Evolutionary conservation across 805 yeast species (phyloP).

Genomic region (Nakazawaea populi): DNA sequence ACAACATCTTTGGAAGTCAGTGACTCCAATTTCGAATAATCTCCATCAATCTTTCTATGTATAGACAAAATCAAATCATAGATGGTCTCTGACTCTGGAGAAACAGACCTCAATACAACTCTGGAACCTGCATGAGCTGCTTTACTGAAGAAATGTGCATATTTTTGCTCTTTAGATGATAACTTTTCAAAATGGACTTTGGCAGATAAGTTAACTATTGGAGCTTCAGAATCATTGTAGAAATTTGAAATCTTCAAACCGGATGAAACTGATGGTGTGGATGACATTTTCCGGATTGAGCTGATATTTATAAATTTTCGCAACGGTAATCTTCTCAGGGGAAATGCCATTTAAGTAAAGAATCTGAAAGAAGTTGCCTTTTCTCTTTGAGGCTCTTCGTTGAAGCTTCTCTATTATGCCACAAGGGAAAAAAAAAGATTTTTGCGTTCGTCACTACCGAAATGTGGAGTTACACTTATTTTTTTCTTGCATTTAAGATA

Average conservation of each 20-base stretch:
- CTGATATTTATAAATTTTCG: background rate
- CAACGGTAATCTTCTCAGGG: background rate
- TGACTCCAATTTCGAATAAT: constrained; percentile 31
- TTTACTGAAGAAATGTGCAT: constrained; percentile 78
- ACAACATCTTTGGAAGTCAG: constrained; percentile 29
- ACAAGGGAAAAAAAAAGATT: too few relatives aligned
- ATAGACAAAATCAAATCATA: constrained; percentile 62
- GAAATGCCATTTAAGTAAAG: background rate
- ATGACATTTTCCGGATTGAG: background rate
- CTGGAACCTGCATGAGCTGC: constrained; percentile 84
- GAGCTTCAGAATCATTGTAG: constrained; percentile 59
- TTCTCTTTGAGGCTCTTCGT: too few relatives aligned
- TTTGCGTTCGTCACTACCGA: too few relatives aligned
- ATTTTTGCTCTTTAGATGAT: constrained; percentile 52
- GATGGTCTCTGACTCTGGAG: constrained; percentile 73
- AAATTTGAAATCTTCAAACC: constrained; percentile 15
- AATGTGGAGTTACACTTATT: too few relatives aligned
- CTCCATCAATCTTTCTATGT: constrained; percentile 45
- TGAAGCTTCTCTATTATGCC: too few relatives aligned
- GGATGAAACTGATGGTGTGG: background rate
- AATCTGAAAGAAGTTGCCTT: background rate
- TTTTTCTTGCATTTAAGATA: too few relatives aligned
- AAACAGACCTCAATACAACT: constrained; percentile 73
- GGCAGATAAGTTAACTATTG: constrained; percentile 66
- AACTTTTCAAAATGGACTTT: constrained; percentile 63